A percentile compares a stretch with the other conserved stretches of the same genome.
Conservation (phyloP, 1,139 yeast species). For the Hyphopichia khmerensis region DNA sequence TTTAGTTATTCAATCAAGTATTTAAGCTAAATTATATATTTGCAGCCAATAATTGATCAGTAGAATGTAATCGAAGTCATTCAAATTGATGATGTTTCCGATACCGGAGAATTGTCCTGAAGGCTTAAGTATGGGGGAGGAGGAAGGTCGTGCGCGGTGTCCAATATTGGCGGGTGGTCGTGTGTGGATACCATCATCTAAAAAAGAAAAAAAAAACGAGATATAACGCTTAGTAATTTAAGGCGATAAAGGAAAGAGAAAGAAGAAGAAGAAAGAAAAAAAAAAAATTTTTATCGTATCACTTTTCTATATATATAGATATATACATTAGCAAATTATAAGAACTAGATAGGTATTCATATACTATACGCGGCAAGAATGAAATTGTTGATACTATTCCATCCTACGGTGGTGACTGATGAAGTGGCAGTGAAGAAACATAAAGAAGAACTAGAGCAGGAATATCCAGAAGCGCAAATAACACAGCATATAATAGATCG, state of each 20-base stretch:
- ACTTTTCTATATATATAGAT: too few species aligned
- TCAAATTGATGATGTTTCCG: too few species aligned
- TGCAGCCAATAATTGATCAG: constrained; percentile 1
- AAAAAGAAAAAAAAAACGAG: not conserved
- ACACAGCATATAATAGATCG: constrained; percentile 72
- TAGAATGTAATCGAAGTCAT: too few species aligned
- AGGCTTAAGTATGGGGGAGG: too few species aligned
- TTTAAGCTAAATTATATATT: too few species aligned
- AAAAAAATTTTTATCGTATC: constrained; percentile 3
- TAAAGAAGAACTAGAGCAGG: constrained; percentile 22
- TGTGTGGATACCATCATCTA: not conserved
- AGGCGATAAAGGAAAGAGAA: not conserved
- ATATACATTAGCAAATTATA: too few species aligned
- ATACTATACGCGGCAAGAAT: constrained; percentile 7
- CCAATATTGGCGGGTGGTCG: too few species aligned
- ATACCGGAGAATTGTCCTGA: too few species aligned
- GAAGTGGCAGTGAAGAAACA: constrained; percentile 45
- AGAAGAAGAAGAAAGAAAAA: not conserved
- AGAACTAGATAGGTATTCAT: not conserved
- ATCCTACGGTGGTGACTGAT: constrained; percentile 71
- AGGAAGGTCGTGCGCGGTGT: too few species aligned
- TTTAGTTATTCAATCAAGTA: not conserved
- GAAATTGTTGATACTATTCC: constrained; percentile 54
- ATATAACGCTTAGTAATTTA: not conserved
- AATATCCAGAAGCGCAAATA: constrained; percentile 23